Evolutionary conservation across 805 yeast genomes (phyloP), one percentile per base, ranked within the genome.

Genomic region (Candida hungchunana): DNA sequence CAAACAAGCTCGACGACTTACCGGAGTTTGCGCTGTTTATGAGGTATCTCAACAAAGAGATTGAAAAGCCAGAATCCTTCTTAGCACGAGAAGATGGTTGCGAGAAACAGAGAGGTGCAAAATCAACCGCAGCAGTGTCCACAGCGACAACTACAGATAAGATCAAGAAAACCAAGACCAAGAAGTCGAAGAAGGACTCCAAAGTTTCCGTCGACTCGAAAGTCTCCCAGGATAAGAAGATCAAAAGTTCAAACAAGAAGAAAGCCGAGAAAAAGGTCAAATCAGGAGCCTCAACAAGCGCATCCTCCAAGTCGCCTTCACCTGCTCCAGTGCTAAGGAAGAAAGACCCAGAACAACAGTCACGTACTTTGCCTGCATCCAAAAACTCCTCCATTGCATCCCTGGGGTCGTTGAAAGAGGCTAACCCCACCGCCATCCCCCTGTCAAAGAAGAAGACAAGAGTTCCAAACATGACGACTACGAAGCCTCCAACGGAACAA

Each of bases 11-110:
- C 6, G 47, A 43, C 10, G 51, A 46, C 4, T 35, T 40, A 8
- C 46, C 52, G 3, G 32, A 36, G 5, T 58, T 31, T 32, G 28
- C 48, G 32, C 32, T 43, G 34, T 58, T 57, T 31, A 18, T 44
- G 36, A 45, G 50, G 30, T 46, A 31, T 27, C 26, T 36, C 7
- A 36, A 37, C 17, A 55, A 51, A 2, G 56, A 52, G 17, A 29
- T 39, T 22, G 44, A 44, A 21, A 39, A 29, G 14, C 57, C 54
- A 8, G 34, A 13, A 10, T 18, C 42, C 4, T 46, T 46, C 24
- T n/a, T 45, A 6, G 9, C 23, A 17, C 36, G 34, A n/a, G 31
- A 26, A 8, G 9, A 26, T n/a, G n/a, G n/a, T n/a, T n/a, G n/a
- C n/a, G n/a, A n/a, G n/a, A n/a, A n/a, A n/a, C n/a, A n/a, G 24